phyloP scores from a whole-genome alignment of 1,139 yeast species.

The Torulaspora globosa region DNA sequence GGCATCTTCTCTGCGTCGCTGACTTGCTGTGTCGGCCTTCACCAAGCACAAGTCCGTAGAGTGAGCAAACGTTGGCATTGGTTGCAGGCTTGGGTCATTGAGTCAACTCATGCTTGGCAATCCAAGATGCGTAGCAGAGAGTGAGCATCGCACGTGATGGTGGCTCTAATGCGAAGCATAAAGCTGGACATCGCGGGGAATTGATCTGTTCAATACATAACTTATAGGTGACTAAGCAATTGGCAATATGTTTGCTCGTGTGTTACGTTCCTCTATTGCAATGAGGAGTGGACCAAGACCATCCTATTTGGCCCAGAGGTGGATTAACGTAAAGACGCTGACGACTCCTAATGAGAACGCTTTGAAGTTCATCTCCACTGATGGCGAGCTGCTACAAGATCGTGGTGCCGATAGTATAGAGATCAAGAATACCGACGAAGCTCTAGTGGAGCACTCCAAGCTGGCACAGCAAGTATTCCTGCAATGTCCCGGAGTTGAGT shows the following conservation, averaged over 20 bases:
- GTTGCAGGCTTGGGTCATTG: no score
- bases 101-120: not conserved
- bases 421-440: constrained; percentile 52
- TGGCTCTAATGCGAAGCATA: not conserved
- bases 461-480: constrained; percentile 75
- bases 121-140: not conserved
- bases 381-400: constrained; percentile 49
- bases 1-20: not conserved
- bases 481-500: constrained; percentile 70
- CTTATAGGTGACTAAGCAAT: not conserved
- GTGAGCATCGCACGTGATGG: constrained; percentile 3
- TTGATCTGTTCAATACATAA: not conserved
- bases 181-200: constrained; percentile 1
- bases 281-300: not conserved
- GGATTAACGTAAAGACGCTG: constrained; percentile 49
- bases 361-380: constrained; percentile 75
- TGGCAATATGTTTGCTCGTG: not conserved
- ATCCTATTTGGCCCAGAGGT: constrained; percentile 11
- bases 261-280: not conserved
- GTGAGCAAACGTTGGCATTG: no score
- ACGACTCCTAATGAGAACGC: constrained; percentile 93
- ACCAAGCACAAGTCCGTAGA: no score
- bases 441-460: constrained; percentile 65
- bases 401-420: constrained; percentile 56
- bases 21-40: no score